Conservation (phyloP, 805 yeast genomes). For the Yarrowia sp. region DNA sequence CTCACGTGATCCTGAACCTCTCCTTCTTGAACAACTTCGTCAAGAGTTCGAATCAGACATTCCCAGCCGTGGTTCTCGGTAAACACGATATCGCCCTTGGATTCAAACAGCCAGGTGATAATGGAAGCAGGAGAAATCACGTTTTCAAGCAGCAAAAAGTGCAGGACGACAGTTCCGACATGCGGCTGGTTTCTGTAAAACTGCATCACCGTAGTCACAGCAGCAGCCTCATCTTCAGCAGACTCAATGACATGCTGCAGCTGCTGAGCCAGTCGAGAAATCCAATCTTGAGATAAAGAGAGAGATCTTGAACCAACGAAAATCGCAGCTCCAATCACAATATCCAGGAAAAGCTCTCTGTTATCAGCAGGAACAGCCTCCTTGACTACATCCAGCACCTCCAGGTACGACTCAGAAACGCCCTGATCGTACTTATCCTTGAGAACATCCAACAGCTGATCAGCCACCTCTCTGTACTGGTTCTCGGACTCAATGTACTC, state of each 20-base stretch:
- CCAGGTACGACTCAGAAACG: constrained; percentile 35
- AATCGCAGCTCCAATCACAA: constrained; percentile 69
- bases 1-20: not conserved
- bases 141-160: constrained; percentile 49
- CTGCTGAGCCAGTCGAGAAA: constrained; percentile 44
- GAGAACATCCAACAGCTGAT: constrained; percentile 40
- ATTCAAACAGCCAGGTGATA: constrained; percentile 42
- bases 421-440: constrained; percentile 35
- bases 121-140: constrained; percentile 46
- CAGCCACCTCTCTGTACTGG: constrained; percentile 42
- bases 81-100: constrained; percentile 33
- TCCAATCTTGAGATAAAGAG: constrained; percentile 65
- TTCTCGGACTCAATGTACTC: constrained; percentile 43
- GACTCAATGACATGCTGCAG: constrained; percentile 38
- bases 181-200: constrained; percentile 68
- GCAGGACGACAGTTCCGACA: constrained; percentile 59
- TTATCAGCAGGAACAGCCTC: constrained; percentile 36
- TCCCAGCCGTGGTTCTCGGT: constrained; percentile 40
- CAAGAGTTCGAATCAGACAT: constrained; percentile 28
- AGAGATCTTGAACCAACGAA: constrained; percentile 86
- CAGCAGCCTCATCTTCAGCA: constrained; percentile 41
- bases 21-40: not conserved
- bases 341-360: constrained; percentile 52
- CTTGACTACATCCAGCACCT: constrained; percentile 26
- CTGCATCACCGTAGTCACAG: constrained; percentile 55